A percentile compares a stretch with the other conserved stretches of the same genome.
Conservation (phyloP, 2,329 filamentous ascomycete species). For the Neonectria coccinea region DNA sequence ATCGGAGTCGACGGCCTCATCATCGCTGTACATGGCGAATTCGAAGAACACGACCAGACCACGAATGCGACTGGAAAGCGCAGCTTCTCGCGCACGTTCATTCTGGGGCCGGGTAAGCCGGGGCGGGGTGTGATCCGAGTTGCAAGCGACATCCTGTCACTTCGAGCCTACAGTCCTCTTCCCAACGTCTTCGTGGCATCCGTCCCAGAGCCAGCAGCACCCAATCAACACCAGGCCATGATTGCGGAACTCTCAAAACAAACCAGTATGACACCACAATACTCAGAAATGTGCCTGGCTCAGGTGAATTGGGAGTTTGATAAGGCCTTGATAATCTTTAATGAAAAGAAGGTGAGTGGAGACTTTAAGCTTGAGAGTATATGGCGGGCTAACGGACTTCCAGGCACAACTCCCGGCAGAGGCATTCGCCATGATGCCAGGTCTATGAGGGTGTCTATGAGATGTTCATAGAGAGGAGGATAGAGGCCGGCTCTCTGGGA, state of each 20-base stretch:
- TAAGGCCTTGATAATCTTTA: slow-evolving; percentile 79
- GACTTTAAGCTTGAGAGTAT: background rate
- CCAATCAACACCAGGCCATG: slow-evolving; percentile 73
- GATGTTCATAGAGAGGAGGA: background rate
- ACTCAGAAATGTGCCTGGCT: slow-evolving; percentile 82
- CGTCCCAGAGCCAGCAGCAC: slow-evolving; percentile 43
- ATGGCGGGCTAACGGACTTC: slow-evolving; percentile 26
- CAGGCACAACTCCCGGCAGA: slow-evolving; percentile 61
- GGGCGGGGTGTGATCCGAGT: slow-evolving; percentile 76
- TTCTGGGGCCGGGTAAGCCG: slow-evolving; percentile 79
- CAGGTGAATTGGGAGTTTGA: slow-evolving; percentile 85
- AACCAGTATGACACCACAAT: slow-evolving; percentile 84
- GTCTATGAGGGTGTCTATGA: slow-evolving; percentile 19
- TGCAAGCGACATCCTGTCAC: slow-evolving; percentile 80
- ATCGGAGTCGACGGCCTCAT: slow-evolving; percentile 81
- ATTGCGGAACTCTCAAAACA: slow-evolving; percentile 79
- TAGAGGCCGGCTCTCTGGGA: background rate
- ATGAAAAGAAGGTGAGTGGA: slow-evolving; percentile 74
- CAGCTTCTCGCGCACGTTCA: slow-evolving; percentile 85
- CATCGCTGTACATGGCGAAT: slow-evolving; percentile 85
- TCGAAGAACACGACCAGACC: slow-evolving; percentile 75
- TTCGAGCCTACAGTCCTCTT: slow-evolving; percentile 73
- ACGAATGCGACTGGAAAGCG: slow-evolving; percentile 71
- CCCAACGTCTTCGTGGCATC: slow-evolving; percentile 56
- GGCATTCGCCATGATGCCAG: slow-evolving; percentile 54